Base-by-base conservation (phyloP, 139 green algal species). In the Coelastrella sp. region DNA sequence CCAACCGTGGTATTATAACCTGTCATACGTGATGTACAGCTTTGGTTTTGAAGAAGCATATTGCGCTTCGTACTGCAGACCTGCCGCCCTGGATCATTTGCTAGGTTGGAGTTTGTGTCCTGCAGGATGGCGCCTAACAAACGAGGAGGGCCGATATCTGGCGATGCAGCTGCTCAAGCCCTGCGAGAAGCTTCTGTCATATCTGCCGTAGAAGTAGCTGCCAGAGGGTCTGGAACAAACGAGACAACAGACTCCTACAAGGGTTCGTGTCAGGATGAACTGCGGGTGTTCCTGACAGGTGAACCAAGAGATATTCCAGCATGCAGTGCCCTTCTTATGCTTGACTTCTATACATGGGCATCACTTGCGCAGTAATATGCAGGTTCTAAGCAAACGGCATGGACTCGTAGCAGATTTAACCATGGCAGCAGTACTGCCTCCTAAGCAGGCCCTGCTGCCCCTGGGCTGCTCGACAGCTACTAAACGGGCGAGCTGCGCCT, bases 241-340 rank as follows among this genome's bases (percentile, higher is more conserved):
- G 89, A 91, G 13, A 37, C 51, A n/a, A 90, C 59, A 5, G 89
- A 93, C n/a, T 57, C 85, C 27, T n/a, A 38, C 45, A 40, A 68
- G 2, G 30, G 53, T 34, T 37, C 30, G 19, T 40, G n/a, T 82
- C 0, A 25, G 23, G 34, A 45, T 64, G 32, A 93, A 79, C 51
- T 82, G 27, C 87, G 90, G 2, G 87, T 91, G 0, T 93, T 91
- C 32, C 93, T 90, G 80, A 93, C 90, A 73, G 90, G 86, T 66
- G 19, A 53, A 7, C 45, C 11, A n/a, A n/a, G n/a, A n/a, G n/a
- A n/a, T 57, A 13, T 13, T 9, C 45, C 45, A 23, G 11, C 11
- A 57, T 57, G 45, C 11, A 57, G 45, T 23, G 11, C 45, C 45
- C 45, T 57, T 57, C 11, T 57, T 57, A 57, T 9, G 45, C 45